phyloP scores from a whole-genome alignment of 176 grass and related monocot genomes.

The Poa pratensis region DNA sequence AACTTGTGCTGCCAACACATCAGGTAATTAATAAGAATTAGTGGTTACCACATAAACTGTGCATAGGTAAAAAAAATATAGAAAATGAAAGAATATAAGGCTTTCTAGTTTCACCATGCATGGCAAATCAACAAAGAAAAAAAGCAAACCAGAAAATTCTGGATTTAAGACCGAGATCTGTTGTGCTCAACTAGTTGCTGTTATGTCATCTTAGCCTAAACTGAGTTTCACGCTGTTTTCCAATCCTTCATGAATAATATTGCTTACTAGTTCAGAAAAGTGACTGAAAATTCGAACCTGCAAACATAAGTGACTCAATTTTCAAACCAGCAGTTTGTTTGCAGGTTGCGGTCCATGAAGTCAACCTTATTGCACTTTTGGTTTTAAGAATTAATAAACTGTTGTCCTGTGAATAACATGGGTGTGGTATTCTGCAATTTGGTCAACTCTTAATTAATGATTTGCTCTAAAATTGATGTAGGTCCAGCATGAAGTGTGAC shows the following conservation, averaged over 20 bases:
- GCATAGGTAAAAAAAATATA: background rate
- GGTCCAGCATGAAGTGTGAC: background rate
- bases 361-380: background rate
- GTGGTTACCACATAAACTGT: background rate
- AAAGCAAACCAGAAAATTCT: background rate
- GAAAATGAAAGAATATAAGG: background rate
- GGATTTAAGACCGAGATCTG: constrained; percentile 4
- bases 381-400: constrained; percentile 3
- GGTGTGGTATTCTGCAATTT: background rate
- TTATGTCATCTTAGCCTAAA: background rate
- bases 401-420: background rate
- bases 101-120: background rate
- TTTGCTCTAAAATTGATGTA: background rate
- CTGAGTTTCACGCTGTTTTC: background rate
- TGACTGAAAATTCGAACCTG: background rate
- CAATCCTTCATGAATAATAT: background rate
- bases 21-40: background rate
- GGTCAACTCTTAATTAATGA: constrained; percentile 20
- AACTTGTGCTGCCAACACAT: background rate
- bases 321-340: too few species aligned
- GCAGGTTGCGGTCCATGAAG: background rate
- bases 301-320: too few species aligned
- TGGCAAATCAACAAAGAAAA: background rate
- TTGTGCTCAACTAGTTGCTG: constrained; percentile 9
- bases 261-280: constrained; percentile 14